phyloP scores from a whole-genome alignment of 2,329 filamentous ascomycete genomes.

The Volutella citrinella region DNA sequence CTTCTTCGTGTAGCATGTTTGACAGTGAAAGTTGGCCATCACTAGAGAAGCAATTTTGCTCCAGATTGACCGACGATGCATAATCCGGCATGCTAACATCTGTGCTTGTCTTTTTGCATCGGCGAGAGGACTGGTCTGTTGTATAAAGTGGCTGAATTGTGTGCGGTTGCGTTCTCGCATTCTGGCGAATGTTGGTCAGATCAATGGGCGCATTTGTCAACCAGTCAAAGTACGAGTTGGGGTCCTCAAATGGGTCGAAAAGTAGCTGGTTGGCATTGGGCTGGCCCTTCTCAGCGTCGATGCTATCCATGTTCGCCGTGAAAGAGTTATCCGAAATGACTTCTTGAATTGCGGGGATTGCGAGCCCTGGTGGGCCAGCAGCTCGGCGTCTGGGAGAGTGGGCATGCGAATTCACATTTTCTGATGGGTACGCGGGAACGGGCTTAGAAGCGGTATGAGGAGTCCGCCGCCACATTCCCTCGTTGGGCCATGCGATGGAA shows the following conservation, averaged over 20 bases:
- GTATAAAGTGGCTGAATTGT: too few species aligned
- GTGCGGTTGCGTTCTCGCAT: too few species aligned
- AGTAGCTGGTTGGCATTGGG: too few species aligned
- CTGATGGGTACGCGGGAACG: conserved; percentile 38
- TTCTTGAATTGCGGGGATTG: conserved; percentile 4
- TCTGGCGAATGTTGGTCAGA: conserved; percentile 8
- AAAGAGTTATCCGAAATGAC: not conserved
- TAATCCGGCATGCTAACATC: conserved; percentile 45
- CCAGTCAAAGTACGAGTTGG: conserved; percentile 28
- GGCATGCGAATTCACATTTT: conserved; percentile 55
- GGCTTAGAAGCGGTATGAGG: conserved; percentile 39
- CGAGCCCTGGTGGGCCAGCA: too few species aligned
- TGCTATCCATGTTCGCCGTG: too few species aligned
- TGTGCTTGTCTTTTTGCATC: conserved; percentile 29
- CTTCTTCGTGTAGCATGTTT: conserved; percentile 32
- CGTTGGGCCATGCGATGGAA: conserved; percentile 77
- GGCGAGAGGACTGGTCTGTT: conserved; percentile 5
- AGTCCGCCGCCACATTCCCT: conserved; percentile 61
- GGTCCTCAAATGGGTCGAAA: conserved; percentile 20
- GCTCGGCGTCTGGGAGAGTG: conserved; percentile 55
- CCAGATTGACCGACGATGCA: conserved; percentile 12
- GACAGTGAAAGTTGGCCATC: conserved; percentile 12
- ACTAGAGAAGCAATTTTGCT: conserved; percentile 4
- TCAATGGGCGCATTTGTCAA: conserved; percentile 17
- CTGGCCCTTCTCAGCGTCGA: too few species aligned